Percentiles rank a stretch among this genome's conserved stretches.
Evolutionary conservation across 768 basidiomycete genomes (phyloP).

Genomic region (Lactarius deliciosus): DNA sequence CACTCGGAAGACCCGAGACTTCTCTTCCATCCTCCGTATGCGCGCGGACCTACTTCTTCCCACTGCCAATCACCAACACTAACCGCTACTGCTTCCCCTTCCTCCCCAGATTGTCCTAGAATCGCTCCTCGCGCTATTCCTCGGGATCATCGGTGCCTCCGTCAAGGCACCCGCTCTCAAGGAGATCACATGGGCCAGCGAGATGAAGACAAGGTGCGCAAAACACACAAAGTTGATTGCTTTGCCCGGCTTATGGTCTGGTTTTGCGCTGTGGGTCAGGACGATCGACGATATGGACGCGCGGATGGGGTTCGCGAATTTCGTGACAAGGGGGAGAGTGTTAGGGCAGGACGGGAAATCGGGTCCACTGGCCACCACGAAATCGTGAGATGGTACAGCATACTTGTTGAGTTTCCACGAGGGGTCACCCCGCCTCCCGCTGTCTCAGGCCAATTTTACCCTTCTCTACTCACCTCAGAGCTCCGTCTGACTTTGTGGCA

Average conservation of each 20-base stretch:
- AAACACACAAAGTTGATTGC: not conserved
- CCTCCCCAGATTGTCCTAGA: slow-evolving; percentile 61
- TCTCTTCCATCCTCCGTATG: slow-evolving; percentile 61
- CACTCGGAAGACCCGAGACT: slow-evolving; percentile 68
- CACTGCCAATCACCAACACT: not conserved
- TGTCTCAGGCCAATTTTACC: not conserved
- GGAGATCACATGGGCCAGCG: slow-evolving; percentile 86
- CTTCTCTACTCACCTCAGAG: not conserved
- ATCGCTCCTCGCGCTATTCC: slow-evolving; percentile 57
- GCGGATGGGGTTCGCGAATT: slow-evolving; percentile 29
- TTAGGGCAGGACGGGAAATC: slow-evolving; percentile 12
- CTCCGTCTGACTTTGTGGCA: not conserved
- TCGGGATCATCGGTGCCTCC: slow-evolving; percentile 74
- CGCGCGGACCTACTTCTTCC: slow-evolving; percentile 26
- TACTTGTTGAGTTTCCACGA: not conserved
- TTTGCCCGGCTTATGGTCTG: not conserved
- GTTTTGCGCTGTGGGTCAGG: not conserved
- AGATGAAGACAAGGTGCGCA: slow-evolving; percentile 78
- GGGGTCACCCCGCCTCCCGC: not conserved
- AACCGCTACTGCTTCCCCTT: not conserved
- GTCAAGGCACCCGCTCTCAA: slow-evolving; percentile 65
- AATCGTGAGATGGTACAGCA: not conserved
- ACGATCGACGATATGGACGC: slow-evolving; percentile 31
- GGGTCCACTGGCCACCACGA: not conserved
- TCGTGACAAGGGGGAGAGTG: slow-evolving; percentile 26